Evolutionary conservation across 768 basidiomycete genomes (phyloP).

Genomic region (Mycena capillaripes): DNA sequence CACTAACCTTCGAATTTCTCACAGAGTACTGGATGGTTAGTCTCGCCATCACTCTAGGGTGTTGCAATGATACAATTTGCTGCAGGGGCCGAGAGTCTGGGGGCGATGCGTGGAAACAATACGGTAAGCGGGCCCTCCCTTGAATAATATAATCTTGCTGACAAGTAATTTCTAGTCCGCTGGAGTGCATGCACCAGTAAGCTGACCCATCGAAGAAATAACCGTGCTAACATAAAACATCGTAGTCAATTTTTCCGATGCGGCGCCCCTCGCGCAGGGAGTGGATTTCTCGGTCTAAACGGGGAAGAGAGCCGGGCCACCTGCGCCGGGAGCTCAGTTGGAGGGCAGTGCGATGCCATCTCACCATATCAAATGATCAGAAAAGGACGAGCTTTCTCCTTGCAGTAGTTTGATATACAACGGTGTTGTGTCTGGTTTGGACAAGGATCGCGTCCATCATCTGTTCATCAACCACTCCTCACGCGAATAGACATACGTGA

Average conservation of each 20-base stretch:
- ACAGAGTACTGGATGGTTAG: constrained; percentile 89
- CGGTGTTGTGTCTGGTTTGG: constrained; percentile 4
- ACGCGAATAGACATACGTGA: constrained; percentile 34
- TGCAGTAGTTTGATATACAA: constrained; percentile 33
- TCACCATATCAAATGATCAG: constrained; percentile 25
- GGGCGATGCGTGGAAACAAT: constrained; percentile 99
- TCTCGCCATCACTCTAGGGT: constrained; percentile 40
- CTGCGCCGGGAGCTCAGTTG: constrained; percentile 32
- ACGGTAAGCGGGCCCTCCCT: too few species aligned
- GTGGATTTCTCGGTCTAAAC: constrained; percentile 79
- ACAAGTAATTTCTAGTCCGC: too few species aligned
- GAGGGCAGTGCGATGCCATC: constrained; percentile 20
- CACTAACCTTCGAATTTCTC: constrained; percentile 25
- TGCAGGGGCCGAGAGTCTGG: constrained; percentile 97
- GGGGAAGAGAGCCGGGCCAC: background rate
- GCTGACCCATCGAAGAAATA: constrained; percentile 35
- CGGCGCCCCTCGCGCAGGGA: constrained; percentile 93
- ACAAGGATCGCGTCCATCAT: constrained; percentile 4
- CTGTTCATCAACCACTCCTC: constrained; percentile 28
- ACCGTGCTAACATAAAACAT: constrained; percentile 29
- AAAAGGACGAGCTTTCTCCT: constrained; percentile 16
- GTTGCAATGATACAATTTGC: constrained; percentile 36
- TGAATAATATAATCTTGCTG: too few species aligned
- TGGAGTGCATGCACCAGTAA: constrained; percentile 89
- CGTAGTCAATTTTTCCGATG: constrained; percentile 89